Evolutionary conservation across 164 flowering plant genomes (phyloP).

Genomic region (Annona squamosa): DNA sequence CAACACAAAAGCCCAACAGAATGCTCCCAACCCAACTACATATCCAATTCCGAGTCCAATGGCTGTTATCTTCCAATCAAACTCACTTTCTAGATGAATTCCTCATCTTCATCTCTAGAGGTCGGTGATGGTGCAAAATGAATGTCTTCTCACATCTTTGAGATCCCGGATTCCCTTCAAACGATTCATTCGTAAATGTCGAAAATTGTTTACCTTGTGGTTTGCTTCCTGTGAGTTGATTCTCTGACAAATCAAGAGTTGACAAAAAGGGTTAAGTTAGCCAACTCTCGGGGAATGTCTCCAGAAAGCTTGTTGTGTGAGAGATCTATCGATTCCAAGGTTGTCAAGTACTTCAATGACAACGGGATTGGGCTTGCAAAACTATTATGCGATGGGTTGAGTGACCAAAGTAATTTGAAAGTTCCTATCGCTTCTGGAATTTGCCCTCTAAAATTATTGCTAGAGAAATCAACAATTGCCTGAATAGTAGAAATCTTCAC

Average conservation of each 20-base stretch:
- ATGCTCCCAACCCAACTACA: neutral
- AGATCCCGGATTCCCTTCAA: slow-evolving; percentile 26
- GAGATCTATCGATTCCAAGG: slow-evolving; percentile 24
- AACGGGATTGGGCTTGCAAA: slow-evolving; percentile 37
- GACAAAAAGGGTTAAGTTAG: slow-evolving; percentile 28
- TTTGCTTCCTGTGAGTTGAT: slow-evolving; percentile 32
- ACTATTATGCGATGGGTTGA: slow-evolving; percentile 41
- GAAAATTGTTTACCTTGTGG: slow-evolving; percentile 25
- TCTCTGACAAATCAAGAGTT: slow-evolving; percentile 33
- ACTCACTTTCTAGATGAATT: no score
- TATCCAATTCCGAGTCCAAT: neutral
- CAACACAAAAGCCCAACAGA: neutral
- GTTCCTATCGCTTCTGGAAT: slow-evolving; percentile 36
- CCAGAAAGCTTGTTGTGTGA: slow-evolving; percentile 36
- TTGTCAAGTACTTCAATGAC: slow-evolving; percentile 26
- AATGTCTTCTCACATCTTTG: neutral
- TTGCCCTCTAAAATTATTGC: slow-evolving; percentile 30
- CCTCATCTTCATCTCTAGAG: no score
- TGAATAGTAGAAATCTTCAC: slow-evolving; percentile 31
- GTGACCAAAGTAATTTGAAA: slow-evolving; percentile 27
- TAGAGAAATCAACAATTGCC: slow-evolving; percentile 40
- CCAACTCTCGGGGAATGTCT: slow-evolving; percentile 28
- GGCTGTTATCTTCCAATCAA: no score
- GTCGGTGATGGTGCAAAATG: no score
- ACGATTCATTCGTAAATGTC: slow-evolving; percentile 28